These are phyloP conservation scores for Thecaphora frezii DNA, from an alignment of 1,284 basidiomycete genomes.

Conservation along the genomic window DNA sequence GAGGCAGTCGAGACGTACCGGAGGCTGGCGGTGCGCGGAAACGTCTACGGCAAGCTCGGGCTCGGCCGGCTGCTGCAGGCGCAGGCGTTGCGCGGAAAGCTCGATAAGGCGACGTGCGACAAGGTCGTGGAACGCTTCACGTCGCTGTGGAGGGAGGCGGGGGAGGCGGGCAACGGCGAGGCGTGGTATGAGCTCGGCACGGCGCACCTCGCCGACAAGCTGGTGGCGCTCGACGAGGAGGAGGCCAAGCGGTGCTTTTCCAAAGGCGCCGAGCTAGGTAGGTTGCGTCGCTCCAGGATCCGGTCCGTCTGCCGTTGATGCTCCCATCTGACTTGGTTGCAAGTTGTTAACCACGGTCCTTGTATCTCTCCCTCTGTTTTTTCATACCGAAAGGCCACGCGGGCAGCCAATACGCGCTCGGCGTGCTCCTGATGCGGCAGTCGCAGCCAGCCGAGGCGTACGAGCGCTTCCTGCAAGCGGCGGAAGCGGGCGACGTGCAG, in stretches of 20 bases:
- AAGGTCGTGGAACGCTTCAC: constrained; percentile 19
- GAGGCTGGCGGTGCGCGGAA: constrained; percentile 34
- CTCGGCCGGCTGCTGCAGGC: constrained; percentile 37
- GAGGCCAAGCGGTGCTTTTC: constrained; percentile 20
- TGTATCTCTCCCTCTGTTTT: not conserved
- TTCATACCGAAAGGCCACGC: constrained; percentile 5
- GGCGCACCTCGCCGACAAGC: constrained; percentile 27
- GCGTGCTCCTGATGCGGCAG: constrained; percentile 18
- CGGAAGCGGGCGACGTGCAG: constrained; percentile 45
- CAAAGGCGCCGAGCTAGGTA: constrained; percentile 33
- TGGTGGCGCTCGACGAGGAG: constrained; percentile 23
- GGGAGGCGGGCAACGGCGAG: constrained; percentile 39
- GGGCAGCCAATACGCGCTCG: constrained; percentile 24
- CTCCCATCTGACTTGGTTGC: constrained; percentile 5
- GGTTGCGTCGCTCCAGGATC: not conserved
- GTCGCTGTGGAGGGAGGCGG: constrained; percentile 39
- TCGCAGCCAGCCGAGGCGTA: constrained; percentile 5
- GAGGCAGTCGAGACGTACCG: constrained; percentile 35
- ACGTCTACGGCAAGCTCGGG: constrained; percentile 36
- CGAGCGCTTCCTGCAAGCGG: constrained; percentile 39
- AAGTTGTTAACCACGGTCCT: constrained; percentile 5
- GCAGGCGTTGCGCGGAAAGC: constrained; percentile 17
- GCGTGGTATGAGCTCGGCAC: constrained; percentile 48
- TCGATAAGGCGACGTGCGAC: constrained; percentile 18
- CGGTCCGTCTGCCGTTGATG: no score